These are phyloP conservation scores for Kodamaea arcana DNA, from an alignment of 1,139 yeast genomes.

Conservation along the genomic window DNA sequence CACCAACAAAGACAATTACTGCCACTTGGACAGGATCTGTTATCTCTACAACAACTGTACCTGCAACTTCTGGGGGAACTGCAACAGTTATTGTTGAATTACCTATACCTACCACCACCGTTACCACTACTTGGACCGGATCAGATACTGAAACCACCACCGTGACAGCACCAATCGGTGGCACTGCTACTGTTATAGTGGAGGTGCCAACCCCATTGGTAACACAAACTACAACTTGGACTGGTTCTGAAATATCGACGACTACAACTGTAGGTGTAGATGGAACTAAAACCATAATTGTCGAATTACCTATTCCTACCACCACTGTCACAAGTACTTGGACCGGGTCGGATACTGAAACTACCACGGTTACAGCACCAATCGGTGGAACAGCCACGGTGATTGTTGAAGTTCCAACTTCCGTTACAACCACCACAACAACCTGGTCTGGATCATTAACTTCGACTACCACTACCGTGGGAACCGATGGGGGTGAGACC, in stretches of 20 bases:
- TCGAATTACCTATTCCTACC: slow-evolving; percentile 15
- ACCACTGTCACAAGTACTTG: slow-evolving; percentile 5
- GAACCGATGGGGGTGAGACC: slow-evolving; percentile 3
- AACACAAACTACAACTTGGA: slow-evolving; percentile 6
- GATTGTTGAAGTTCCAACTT: slow-evolving; percentile 12
- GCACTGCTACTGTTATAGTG: slow-evolving; percentile 5
- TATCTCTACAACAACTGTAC: not conserved
- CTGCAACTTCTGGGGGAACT: slow-evolving; percentile 3
- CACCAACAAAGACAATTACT: slow-evolving; percentile 8
- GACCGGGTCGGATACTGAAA: slow-evolving; percentile 4
- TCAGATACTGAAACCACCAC: not conserved
- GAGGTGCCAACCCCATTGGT: slow-evolving; percentile 9
- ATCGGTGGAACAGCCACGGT: slow-evolving; percentile 14
- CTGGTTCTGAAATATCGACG: slow-evolving; percentile 4
- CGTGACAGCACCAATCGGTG: not conserved
- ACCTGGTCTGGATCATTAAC: slow-evolving; percentile 7
- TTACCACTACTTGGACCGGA: slow-evolving; percentile 7
- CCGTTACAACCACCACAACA: slow-evolving; percentile 9
- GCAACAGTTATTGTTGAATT: slow-evolving; percentile 13
- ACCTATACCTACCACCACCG: slow-evolving; percentile 15
- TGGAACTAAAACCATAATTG: slow-evolving; percentile 14
- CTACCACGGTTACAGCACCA: slow-evolving; percentile 7
- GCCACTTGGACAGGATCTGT: slow-evolving; percentile 11
- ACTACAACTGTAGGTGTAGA: slow-evolving; percentile 8
- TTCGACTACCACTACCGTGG: slow-evolving; percentile 7